Evolutionary conservation across 2,329 filamentous ascomycete genomes (phyloP).

Genomic region (Xylariaceae sp.): DNA sequence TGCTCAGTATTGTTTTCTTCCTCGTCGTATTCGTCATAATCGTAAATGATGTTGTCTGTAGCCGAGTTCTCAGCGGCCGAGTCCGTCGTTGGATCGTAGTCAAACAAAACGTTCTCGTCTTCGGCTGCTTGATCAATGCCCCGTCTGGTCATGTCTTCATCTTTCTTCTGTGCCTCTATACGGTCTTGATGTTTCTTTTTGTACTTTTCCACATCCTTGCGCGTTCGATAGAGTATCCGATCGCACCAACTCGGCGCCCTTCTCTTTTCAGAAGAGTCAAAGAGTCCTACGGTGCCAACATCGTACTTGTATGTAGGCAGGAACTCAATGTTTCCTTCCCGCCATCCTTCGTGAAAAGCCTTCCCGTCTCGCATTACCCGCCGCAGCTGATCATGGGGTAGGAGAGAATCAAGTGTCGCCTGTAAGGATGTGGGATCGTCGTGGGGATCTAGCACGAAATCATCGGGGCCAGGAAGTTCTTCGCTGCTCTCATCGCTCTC

Average conservation of each 20-base stretch:
- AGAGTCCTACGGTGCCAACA: slow-evolving; percentile 83
- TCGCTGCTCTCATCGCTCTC: slow-evolving; percentile 34
- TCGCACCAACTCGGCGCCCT: slow-evolving; percentile 96
- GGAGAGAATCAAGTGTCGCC: slow-evolving; percentile 78
- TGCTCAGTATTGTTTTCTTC: slow-evolving; percentile 42
- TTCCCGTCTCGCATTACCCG: slow-evolving; percentile 70
- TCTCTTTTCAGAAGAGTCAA: slow-evolving; percentile 93
- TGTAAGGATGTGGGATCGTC: slow-evolving; percentile 83
- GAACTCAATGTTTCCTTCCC: slow-evolving; percentile 82
- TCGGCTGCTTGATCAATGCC: slow-evolving; percentile 70
- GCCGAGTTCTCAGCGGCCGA: slow-evolving; percentile 42
- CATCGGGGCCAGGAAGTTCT: slow-evolving; percentile 57
- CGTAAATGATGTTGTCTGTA: slow-evolving; percentile 43
- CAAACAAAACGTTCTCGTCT: slow-evolving; percentile 81
- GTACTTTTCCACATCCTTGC: slow-evolving; percentile 63
- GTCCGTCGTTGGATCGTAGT: slow-evolving; percentile 83
- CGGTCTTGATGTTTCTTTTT: slow-evolving; percentile 59
- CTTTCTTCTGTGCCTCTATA: slow-evolving; percentile 63
- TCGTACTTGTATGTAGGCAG: slow-evolving; percentile 98
- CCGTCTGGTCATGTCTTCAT: slow-evolving; percentile 79
- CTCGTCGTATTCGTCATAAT: slow-evolving; percentile 56
- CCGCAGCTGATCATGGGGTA: slow-evolving; percentile 84
- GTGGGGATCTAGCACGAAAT: slow-evolving; percentile 62
- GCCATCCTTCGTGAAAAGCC: slow-evolving; percentile 87
- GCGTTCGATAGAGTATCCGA: slow-evolving; percentile 80